Evolutionary conservation across 2,329 filamentous ascomycete species (phyloP), one percentile per base, ranked within the genome.

Genomic region (Purpureocillium takamizusanense): DNA sequence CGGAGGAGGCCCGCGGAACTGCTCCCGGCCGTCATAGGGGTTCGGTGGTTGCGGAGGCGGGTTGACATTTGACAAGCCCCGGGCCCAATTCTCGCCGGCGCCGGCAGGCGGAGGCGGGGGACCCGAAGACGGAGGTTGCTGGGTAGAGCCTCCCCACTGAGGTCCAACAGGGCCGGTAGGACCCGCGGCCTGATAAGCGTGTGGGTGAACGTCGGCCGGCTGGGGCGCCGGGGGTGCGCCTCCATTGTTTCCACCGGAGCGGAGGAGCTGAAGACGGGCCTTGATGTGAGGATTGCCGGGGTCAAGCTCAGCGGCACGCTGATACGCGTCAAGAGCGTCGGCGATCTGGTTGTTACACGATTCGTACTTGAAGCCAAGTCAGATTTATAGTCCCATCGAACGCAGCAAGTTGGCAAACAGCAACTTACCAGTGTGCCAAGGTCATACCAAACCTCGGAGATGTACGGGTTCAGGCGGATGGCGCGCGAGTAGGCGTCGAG

Each of bases 381-480:
- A 69, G 59, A n/a, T n/a, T n/a, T n/a, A n/a, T n/a, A n/a, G n/a
- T n/a, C 37, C 37, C 30, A 3, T 33, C 18, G 6, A 18, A 6
- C 4, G 7, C 5, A 23, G 12, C 27, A 33, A 35, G 14, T 29
- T 4, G 14, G 30, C n/a, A 36, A 28, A 42, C n/a, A n/a, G n/a
- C n/a, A 45, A 75, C 83, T 70, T 76, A 94, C 86, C 70, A 98
- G 57, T 51, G 92, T 98, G 45, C 92, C 92, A 30, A 98, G 70
- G 61, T 98, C 92, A 62, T 97, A 98, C 92, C 92, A 98, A 37
- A 98, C 92, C 62, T 98, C 92, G 2, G 89, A 95, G 47, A 98
- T 97, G 69, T 94, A 95, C 5, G 92, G 92, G 59, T 97, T 98
- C 52, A 98, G 66, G 40, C 92, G 83, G 53, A 97, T 98, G 34